Base-by-base conservation (phyloP, 257 asterid species). In the Marsdenia floribunda region DNA sequence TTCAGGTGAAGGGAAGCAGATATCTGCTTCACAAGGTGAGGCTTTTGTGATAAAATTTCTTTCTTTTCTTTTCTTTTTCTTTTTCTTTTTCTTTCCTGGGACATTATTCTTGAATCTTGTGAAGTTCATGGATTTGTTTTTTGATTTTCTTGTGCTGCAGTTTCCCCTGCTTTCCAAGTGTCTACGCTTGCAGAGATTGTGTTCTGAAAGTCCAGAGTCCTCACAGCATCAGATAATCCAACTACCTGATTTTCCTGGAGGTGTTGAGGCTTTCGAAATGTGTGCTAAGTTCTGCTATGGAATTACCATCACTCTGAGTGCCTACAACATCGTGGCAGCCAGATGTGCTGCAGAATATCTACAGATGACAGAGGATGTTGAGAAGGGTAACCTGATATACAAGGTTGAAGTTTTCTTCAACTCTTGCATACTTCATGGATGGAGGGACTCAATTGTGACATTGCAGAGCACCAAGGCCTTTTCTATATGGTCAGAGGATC, bases 211-310 rank as follows among this genome's bases (percentile, higher is more conserved):
- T 79, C 82, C 81, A 1, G 96, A 90, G 9, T 74, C 91, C 47
- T 75, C 93, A 4, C 86, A 81, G 33, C 83, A 77, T 33, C 92
- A 89, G 76, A 83, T 86, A 61, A 79, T 90, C 58, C 91, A 88
- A 70, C 81, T 93, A 49, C 88, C 90, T 7, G 98, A 91, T 59
- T 90, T 93, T 68, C 98, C 98, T 0, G 96, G 97, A 1, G 97
- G 96, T 1, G 76, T 82, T 4, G 97, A 93, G 75, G 96, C 96
- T 5, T 93, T 93, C 63, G 98, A 93, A 60, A 50, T 85, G 6
- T 93, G 98, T 68, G 98, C 98, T 0, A 93, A 93, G 72, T 93
- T 93, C 90, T 93, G 98, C 81, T 93, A 93, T 64, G 96, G 97
- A 60, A 91, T 91, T 67, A 91, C 96, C 19, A 78, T 91, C 73